Evolutionary conservation across 176 grass and related monocot genomes (phyloP).

Genomic region (Musa beccarii): DNA sequence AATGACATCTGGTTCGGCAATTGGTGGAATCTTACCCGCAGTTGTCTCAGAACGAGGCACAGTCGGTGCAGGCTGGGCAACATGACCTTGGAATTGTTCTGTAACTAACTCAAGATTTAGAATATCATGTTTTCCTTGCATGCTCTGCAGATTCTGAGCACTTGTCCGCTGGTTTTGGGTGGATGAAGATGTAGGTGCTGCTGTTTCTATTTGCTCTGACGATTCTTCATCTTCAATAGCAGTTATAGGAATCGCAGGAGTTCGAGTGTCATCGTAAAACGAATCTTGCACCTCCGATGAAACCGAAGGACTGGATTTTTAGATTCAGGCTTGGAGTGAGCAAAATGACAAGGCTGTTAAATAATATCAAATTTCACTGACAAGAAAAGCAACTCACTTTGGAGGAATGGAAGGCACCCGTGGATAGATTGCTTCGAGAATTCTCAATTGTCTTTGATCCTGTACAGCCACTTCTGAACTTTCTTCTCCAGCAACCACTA

Average conservation of each 20-base stretch:
- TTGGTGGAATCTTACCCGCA: slow-evolving; percentile 3
- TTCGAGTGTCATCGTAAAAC: slow-evolving; percentile 49
- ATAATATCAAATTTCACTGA: neutral
- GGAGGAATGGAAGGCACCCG: slow-evolving; percentile 66
- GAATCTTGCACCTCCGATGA: slow-evolving; percentile 51
- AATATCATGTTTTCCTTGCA: slow-evolving; percentile 13
- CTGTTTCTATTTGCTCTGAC: slow-evolving; percentile 46
- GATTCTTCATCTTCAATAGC: slow-evolving; percentile 83
- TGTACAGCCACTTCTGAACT: slow-evolving; percentile 54
- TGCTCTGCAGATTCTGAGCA: slow-evolving; percentile 11
- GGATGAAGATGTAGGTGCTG: slow-evolving; percentile 8
- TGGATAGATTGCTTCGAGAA: slow-evolving; percentile 97
- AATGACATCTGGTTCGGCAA: slow-evolving; percentile 43
- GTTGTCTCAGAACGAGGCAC: slow-evolving; percentile 10
- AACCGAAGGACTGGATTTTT: slow-evolving; percentile 51
- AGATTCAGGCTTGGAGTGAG: neutral
- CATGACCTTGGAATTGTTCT: slow-evolving; percentile 10
- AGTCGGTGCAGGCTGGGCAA: slow-evolving; percentile 1
- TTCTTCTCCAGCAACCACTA: slow-evolving; percentile 75
- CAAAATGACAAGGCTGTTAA: neutral
- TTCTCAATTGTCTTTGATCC: slow-evolving; percentile 70
- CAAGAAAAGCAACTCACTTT: slow-evolving; percentile 52
- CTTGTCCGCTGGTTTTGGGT: slow-evolving; percentile 29
- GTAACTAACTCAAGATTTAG: slow-evolving; percentile 11
- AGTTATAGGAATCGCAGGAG: slow-evolving; percentile 53